Evolutionary conservation across 495 filamentous ascomycete species (phyloP).

Genomic region (Xeromyces bisporus): DNA sequence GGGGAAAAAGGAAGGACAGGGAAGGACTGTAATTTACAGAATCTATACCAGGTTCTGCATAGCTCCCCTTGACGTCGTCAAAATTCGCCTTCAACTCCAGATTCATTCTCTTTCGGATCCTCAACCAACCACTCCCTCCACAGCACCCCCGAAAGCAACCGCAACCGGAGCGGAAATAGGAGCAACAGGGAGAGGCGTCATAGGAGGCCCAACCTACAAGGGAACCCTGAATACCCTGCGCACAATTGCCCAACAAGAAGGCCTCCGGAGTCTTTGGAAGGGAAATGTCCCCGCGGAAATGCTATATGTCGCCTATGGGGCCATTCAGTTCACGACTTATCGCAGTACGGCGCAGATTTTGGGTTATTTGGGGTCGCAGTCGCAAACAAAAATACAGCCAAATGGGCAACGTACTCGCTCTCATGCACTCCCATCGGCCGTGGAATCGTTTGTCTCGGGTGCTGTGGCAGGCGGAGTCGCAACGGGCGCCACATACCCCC

Average conservation of each 20-base stretch:
- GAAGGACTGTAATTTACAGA: too few species aligned
- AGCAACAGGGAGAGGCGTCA: too few species aligned
- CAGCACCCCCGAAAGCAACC: constrained; percentile 25
- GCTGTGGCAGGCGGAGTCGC: constrained; percentile 64
- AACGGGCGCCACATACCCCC: constrained; percentile 74
- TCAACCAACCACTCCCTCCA: constrained; percentile 19
- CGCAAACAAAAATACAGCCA: too few species aligned
- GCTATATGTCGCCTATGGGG: constrained; percentile 79
- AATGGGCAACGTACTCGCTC: constrained; percentile 26
- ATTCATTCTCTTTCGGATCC: constrained; percentile 63
- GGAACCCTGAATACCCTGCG: constrained; percentile 64
- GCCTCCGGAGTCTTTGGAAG: constrained; percentile 85
- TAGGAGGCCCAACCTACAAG: constrained; percentile 60
- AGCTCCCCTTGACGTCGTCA: constrained; percentile 86
- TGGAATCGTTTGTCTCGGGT: constrained; percentile 62
- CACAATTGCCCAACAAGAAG: constrained; percentile 60
- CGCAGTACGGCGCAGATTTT: constrained; percentile 49
- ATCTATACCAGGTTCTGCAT: constrained; percentile 81
- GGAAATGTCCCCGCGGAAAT: constrained; percentile 91
- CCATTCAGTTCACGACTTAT: constrained; percentile 84
- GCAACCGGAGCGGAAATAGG: too few species aligned
- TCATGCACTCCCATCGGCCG: constrained; percentile 35
- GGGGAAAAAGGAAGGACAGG: too few species aligned
- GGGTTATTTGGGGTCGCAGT: constrained; percentile 7
- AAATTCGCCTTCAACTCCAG: constrained; percentile 90